Evolutionary conservation across 192 early-diverging fungal species (phyloP).

Genomic region (Umbelopsis vinacea): DNA sequence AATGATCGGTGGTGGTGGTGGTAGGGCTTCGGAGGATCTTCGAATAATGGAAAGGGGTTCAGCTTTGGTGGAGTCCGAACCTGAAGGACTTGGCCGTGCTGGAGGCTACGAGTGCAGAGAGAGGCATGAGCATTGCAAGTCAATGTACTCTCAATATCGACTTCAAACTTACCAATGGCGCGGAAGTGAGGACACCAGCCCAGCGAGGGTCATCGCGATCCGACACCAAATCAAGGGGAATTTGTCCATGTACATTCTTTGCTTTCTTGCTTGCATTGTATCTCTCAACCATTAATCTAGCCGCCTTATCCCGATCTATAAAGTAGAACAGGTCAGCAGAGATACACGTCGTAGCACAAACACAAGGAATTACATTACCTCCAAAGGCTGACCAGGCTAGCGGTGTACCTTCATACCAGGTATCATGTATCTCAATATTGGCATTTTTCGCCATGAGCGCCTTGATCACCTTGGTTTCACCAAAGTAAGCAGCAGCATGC

Average conservation of each 20-base stretch:
- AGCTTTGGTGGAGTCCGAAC: too few relatives aligned
- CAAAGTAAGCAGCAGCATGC: slow-evolving; percentile 87
- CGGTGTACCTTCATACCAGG: slow-evolving; percentile 82
- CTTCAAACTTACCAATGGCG: background rate
- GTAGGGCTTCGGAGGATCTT: background rate
- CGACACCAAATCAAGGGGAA: slow-evolving; percentile 79
- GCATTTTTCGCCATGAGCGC: slow-evolving; percentile 77
- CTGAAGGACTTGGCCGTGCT: background rate
- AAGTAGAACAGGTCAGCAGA: too few relatives aligned
- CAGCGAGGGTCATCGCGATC: slow-evolving; percentile 53
- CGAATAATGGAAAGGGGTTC: background rate
- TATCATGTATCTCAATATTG: slow-evolving; percentile 80
- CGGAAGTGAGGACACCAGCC: slow-evolving; percentile 32
- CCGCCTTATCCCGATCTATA: slow-evolving; percentile 66
- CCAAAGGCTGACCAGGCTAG: slow-evolving; percentile 92
- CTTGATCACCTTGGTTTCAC: slow-evolving; percentile 66
- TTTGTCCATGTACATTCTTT: slow-evolving; percentile 77
- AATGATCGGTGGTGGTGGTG: background rate
- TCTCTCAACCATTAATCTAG: slow-evolving; percentile 72
- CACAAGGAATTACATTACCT: too few relatives aligned
- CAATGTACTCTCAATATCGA: too few relatives aligned
- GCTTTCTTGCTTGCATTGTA: slow-evolving; percentile 78
- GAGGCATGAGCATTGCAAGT: too few relatives aligned
- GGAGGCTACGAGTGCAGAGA: background rate
- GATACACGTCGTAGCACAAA: too few relatives aligned